Evolutionary conservation across 2,329 filamentous ascomycete species (phyloP).

Genomic region (Sphaerulina populicola): DNA sequence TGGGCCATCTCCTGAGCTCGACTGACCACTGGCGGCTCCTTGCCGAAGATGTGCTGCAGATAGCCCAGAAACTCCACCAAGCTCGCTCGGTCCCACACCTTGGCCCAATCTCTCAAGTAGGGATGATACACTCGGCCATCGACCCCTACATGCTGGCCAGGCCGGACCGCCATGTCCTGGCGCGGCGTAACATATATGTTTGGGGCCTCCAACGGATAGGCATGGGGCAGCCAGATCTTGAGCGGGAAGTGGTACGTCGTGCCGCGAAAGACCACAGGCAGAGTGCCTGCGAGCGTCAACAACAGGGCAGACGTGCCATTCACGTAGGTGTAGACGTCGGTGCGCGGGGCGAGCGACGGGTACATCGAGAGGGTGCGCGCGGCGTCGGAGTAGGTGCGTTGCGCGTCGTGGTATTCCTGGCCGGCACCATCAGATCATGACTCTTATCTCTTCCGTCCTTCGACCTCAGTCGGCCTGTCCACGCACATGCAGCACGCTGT

Average conservation of each 20-base stretch:
- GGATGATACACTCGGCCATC: slow-evolving; percentile 94
- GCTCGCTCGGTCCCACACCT: slow-evolving; percentile 77
- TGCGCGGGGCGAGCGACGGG: slow-evolving; percentile 71
- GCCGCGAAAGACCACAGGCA: slow-evolving; percentile 87
- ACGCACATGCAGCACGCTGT: slow-evolving; percentile 64
- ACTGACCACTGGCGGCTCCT: slow-evolving; percentile 84
- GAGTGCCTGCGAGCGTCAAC: slow-evolving; percentile 73
- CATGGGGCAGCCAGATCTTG: slow-evolving; percentile 84
- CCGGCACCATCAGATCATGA: background rate
- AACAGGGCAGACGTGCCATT: slow-evolving; percentile 80
- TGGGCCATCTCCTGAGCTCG: slow-evolving; percentile 49
- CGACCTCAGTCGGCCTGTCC: background rate
- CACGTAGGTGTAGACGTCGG: slow-evolving; percentile 92
- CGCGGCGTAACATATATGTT: slow-evolving; percentile 83
- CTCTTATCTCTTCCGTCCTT: background rate
- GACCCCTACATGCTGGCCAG: slow-evolving; percentile 88
- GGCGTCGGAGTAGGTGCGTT: slow-evolving; percentile 85
- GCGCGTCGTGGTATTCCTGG: slow-evolving; percentile 89
- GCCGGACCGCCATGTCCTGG: slow-evolving; percentile 78
- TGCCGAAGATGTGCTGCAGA: slow-evolving; percentile 78
- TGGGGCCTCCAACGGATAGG: slow-evolving; percentile 77
- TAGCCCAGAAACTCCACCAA: slow-evolving; percentile 75
- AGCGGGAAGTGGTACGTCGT: slow-evolving; percentile 84
- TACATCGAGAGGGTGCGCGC: slow-evolving; percentile 72
- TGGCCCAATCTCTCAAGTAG: slow-evolving; percentile 80